Evolutionary conservation across 2,329 filamentous ascomycete species (phyloP).

Genomic region (Botrytis squamosa): DNA sequence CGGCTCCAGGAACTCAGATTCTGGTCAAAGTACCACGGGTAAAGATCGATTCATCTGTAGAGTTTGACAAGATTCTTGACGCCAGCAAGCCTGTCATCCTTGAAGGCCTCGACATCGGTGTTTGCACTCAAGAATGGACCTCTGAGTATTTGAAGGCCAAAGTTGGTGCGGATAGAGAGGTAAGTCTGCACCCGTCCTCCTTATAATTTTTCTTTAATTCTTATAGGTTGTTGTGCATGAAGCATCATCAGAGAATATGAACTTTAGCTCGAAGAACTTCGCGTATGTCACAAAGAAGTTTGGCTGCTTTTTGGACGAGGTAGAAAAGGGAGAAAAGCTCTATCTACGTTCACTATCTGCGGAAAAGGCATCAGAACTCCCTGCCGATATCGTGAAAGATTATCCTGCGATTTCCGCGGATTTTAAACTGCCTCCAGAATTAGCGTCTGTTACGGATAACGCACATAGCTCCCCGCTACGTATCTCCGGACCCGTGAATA

Average conservation of each 20-base stretch:
- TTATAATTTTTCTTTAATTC: slow-evolving; percentile 25
- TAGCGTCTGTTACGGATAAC: slow-evolving; percentile 59
- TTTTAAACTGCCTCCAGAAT: slow-evolving; percentile 64
- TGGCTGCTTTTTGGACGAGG: slow-evolving; percentile 61
- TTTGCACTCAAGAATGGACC: slow-evolving; percentile 67
- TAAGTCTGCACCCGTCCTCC: slow-evolving; percentile 38
- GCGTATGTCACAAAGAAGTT: slow-evolving; percentile 69
- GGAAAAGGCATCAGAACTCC: slow-evolving; percentile 63
- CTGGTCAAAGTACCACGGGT: slow-evolving; percentile 51
- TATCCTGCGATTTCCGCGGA: slow-evolving; percentile 69
- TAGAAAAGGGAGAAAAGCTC: slow-evolving; percentile 58
- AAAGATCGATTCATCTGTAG: slow-evolving; percentile 49
- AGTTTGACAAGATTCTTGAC: slow-evolving; percentile 60
- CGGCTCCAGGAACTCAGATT: background rate
- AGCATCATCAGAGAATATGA: slow-evolving; percentile 64
- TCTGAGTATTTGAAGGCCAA: slow-evolving; percentile 63
- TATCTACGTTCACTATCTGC: slow-evolving; percentile 79
- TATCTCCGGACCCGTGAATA: slow-evolving; percentile 74
- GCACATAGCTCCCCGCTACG: slow-evolving; percentile 76
- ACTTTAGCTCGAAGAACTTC: slow-evolving; percentile 83
- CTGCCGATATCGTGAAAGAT: slow-evolving; percentile 68
- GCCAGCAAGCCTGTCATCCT: slow-evolving; percentile 64
- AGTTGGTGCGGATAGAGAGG: slow-evolving; percentile 61
- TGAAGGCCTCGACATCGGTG: slow-evolving; percentile 62
- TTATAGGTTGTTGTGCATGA: slow-evolving; percentile 71